Evolutionary conservation across 768 basidiomycete genomes (phyloP).

Genomic region (Russula compacta): DNA sequence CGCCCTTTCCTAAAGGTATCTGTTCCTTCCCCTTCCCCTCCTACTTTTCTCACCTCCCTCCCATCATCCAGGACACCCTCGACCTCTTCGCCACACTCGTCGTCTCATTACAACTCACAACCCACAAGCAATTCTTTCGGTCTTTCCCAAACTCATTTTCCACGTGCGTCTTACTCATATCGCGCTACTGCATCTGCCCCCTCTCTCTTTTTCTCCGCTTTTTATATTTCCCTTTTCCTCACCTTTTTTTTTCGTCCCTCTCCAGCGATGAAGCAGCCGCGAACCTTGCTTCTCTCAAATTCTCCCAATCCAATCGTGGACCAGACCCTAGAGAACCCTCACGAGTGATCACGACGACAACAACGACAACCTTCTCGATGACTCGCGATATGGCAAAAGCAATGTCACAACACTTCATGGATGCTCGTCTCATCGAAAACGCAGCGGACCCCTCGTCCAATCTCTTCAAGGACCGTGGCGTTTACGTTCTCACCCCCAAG

Average conservation of each 20-base stretch:
- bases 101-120: constrained; percentile 80
- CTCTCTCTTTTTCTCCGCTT: constrained; percentile 5
- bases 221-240: constrained; percentile 9
- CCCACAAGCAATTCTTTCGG: constrained; percentile 94
- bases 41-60: not conserved
- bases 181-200: no score
- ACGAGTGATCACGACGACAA: constrained; percentile 97
- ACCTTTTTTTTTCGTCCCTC: constrained; percentile 5
- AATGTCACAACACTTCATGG: constrained; percentile 99
- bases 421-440: constrained; percentile 95
- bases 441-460: constrained; percentile 82
- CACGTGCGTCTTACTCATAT: constrained; percentile 51
- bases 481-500: constrained; percentile 93
- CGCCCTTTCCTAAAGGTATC: constrained; percentile 85
- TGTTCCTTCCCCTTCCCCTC: constrained; percentile 13
- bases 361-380: constrained; percentile 99
- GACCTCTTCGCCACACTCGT: constrained; percentile 97
- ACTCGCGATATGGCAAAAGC: constrained; percentile 99
- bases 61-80: constrained; percentile 71
- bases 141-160: constrained; percentile 92
- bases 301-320: constrained; percentile 97
- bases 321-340: constrained; percentile 97
- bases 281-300: constrained; percentile 92
- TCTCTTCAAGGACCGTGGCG: constrained; percentile 95
- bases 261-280: constrained; percentile 89